Percentiles rank a stretch among this genome's conserved stretches.
Evolutionary conservation across 352 stramenopile genomes (phyloP).

Genomic region (Phytophthora foliorum): DNA sequence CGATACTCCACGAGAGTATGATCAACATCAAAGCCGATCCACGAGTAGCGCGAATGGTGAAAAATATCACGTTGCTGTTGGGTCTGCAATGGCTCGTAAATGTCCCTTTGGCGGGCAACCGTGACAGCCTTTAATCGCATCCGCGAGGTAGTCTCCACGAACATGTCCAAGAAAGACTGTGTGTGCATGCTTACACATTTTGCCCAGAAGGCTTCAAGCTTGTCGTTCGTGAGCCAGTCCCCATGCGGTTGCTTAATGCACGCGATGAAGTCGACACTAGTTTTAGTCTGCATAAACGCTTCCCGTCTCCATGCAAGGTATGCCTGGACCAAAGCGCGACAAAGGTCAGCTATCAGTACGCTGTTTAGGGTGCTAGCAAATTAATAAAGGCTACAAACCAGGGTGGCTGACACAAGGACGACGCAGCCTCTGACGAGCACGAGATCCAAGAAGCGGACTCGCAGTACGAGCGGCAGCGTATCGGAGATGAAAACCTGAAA

Average conservation of each 20-base stretch:
- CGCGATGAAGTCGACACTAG: constrained; percentile 29
- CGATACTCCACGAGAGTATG: constrained; percentile 65
- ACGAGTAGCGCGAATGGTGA: constrained; percentile 50
- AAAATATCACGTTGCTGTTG: constrained; percentile 52
- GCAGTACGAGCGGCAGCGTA: constrained; percentile 45
- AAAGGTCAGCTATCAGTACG: constrained; percentile 1
- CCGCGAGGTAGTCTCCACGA: constrained; percentile 36
- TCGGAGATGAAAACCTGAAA: constrained; percentile 47
- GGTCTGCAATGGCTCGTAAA: constrained; percentile 28
- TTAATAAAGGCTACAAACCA: constrained; percentile 30
- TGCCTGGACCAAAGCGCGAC: constrained; percentile 18
- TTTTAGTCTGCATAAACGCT: constrained; percentile 37
- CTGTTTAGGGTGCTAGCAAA: neutral
- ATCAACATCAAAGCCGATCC: constrained; percentile 70
- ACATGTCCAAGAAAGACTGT: constrained; percentile 47
- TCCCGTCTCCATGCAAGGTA: constrained; percentile 51
- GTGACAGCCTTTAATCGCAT: constrained; percentile 54
- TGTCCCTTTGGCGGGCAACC: constrained; percentile 39
- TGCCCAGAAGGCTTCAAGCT: constrained; percentile 57
- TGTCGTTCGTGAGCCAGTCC: constrained; percentile 50
- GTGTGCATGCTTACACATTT: constrained; percentile 50
- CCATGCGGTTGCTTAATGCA: constrained; percentile 39
- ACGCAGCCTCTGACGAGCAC: constrained; percentile 55
- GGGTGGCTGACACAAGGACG: constrained; percentile 50
- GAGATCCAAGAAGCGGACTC: constrained; percentile 58